These are phyloP conservation scores for Leishmania major DNA, from an alignment of 208 protist species.

Conservation along the genomic window DNA sequence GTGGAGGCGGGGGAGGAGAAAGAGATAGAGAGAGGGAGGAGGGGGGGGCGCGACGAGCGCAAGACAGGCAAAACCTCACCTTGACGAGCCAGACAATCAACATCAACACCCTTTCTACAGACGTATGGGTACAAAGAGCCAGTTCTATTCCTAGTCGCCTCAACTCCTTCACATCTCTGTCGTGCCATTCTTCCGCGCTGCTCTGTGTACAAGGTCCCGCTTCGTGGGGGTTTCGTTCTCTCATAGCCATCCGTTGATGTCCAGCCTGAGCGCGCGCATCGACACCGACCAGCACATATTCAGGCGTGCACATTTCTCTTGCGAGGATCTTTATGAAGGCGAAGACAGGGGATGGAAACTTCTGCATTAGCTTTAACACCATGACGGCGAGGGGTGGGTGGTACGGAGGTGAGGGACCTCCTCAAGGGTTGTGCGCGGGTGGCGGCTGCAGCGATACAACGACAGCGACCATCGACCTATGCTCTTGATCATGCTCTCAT, in stretches of 20 bases:
- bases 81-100: neutral
- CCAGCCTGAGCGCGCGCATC: neutral
- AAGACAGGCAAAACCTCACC: neutral
- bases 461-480: neutral
- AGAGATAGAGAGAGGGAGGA: neutral
- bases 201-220: neutral
- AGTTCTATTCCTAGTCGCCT: neutral
- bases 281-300: neutral
- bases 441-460: neutral
- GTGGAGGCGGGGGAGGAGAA: neutral
- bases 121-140: neutral
- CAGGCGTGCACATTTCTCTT: neutral
- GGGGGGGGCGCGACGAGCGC: neutral
- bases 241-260: neutral
- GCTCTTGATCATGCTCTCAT: neutral
- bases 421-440: neutral
- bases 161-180: neutral
- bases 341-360: neutral
- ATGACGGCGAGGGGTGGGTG: neutral
- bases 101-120: neutral
- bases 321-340: neutral
- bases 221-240: neutral
- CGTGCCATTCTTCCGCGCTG: neutral
- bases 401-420: neutral
- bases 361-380: neutral